phyloP scores from a whole-genome alignment of 1,139 yeast genomes.

The Suhomyces anneliseae region DNA sequence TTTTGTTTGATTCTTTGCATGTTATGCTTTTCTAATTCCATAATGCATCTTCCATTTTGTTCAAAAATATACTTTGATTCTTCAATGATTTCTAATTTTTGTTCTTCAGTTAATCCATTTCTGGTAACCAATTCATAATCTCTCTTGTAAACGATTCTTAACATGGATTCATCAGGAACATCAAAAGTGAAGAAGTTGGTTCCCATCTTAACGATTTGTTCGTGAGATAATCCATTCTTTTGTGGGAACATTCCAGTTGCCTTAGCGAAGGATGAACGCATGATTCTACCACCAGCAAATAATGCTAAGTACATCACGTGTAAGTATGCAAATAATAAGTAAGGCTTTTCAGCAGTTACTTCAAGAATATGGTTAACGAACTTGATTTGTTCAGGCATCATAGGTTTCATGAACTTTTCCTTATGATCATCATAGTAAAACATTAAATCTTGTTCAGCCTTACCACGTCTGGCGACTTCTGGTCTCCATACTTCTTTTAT shows the following conservation, averaged over 20 bases:
- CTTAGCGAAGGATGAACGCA: conserved; percentile 64
- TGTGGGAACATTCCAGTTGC: conserved; percentile 77
- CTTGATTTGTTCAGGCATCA: conserved; percentile 59
- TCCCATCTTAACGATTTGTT: conserved; percentile 60
- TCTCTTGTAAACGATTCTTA: conserved; percentile 67
- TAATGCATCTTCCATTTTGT: conserved; percentile 59
- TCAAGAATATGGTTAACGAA: conserved; percentile 61
- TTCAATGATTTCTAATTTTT: conserved; percentile 67
- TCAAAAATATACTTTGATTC: conserved; percentile 68
- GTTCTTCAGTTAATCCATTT: conserved; percentile 61
- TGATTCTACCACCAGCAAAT: conserved; percentile 82
- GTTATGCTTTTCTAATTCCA: conserved; percentile 68
- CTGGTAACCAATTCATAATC: conserved; percentile 79
- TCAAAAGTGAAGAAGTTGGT: conserved; percentile 74
- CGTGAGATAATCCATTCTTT: conserved; percentile 60
- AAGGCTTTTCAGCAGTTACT: conserved; percentile 61
- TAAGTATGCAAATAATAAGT: conserved; percentile 75
- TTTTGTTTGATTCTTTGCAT: conserved; percentile 54
- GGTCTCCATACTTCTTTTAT: conserved; percentile 66
- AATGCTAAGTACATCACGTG: conserved; percentile 84
- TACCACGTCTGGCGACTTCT: conserved; percentile 62
- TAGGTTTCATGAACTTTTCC: conserved; percentile 56
- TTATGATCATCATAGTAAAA: conserved; percentile 61
- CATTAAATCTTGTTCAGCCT: conserved; percentile 60
- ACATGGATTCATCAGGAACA: conserved; percentile 64